Evolutionary conservation across 345 rosid genomes (phyloP).

Genomic region (Abelmoschus esculentus): DNA sequence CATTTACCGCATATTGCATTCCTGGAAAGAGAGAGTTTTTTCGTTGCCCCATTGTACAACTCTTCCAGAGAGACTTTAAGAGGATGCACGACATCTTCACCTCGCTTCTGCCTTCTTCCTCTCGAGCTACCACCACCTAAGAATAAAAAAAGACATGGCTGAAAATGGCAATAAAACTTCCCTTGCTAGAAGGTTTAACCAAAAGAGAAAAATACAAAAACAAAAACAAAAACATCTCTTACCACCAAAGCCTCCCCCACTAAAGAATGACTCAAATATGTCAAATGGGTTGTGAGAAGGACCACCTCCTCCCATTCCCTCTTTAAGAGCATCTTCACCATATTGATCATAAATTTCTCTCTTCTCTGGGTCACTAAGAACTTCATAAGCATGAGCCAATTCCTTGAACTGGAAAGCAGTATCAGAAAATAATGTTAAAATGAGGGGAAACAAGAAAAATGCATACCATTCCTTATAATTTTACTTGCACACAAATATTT

Average conservation of each 20-base stretch:
- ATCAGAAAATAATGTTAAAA: slow-evolving; percentile 5
- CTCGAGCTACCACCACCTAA: slow-evolving; percentile 48
- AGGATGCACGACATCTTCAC: slow-evolving; percentile 50
- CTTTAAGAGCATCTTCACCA: slow-evolving; percentile 62
- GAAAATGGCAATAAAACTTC: neutral
- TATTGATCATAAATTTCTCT: slow-evolving; percentile 58
- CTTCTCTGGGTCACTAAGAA: slow-evolving; percentile 59
- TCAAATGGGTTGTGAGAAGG: slow-evolving; percentile 50
- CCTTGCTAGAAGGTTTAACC: neutral
- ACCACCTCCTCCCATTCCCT: slow-evolving; percentile 66
- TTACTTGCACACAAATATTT: too few species aligned
- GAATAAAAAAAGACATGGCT: neutral
- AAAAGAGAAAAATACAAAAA: neutral
- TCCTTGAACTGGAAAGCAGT: slow-evolving; percentile 45
- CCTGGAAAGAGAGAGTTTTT: slow-evolving; percentile 54
- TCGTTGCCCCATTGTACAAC: slow-evolving; percentile 48
- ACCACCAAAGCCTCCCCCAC: slow-evolving; percentile 42
- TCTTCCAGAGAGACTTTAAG: slow-evolving; percentile 55
- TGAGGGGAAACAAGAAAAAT: neutral
- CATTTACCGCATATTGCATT: slow-evolving; percentile 46
- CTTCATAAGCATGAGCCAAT: slow-evolving; percentile 64
- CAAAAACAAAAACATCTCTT: slow-evolving; percentile 7
- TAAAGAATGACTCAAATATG: slow-evolving; percentile 51
- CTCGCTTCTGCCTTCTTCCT: slow-evolving; percentile 49
- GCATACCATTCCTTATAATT: neutral